phyloP scores from a whole-genome alignment of 345 rosid genomes.

The Syzygium aqueum region DNA sequence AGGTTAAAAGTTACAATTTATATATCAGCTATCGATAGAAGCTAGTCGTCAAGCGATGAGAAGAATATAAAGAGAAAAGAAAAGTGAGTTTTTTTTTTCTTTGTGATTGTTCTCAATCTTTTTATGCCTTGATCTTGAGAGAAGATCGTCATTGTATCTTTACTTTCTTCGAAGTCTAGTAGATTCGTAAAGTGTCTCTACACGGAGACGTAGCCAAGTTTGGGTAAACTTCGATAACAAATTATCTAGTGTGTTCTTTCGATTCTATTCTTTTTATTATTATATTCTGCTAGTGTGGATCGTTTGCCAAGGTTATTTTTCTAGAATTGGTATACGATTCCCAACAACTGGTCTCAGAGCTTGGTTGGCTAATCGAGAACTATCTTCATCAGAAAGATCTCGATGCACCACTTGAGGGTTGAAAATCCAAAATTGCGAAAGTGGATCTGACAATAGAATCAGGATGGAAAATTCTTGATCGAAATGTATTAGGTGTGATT shows the following conservation, averaged over 20 bases:
- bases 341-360: rapidly evolving
- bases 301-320: background rate
- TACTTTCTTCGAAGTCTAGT: background rate
- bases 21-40: background rate
- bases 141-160: rapidly evolving
- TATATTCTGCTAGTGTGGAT: background rate
- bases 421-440: no score
- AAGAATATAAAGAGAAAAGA: no score
- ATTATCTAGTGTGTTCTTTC: background rate
- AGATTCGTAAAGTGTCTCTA: rapidly evolving
- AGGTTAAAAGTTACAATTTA: background rate
- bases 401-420: background rate
- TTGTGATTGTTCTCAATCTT: background rate
- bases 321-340: rapidly evolving
- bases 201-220: rapidly evolving
- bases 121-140: background rate
- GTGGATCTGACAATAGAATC: rapidly evolving
- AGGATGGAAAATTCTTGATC: background rate
- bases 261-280: no score
- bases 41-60: rapidly evolving
- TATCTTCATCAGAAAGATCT: background rate
- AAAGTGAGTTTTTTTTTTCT: no score
- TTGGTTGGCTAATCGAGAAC: background rate
- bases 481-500: no score
- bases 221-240: background rate